Base-by-base conservation (phyloP, 2,329 filamentous ascomycete species). In the Penicillium sp. region DNA sequence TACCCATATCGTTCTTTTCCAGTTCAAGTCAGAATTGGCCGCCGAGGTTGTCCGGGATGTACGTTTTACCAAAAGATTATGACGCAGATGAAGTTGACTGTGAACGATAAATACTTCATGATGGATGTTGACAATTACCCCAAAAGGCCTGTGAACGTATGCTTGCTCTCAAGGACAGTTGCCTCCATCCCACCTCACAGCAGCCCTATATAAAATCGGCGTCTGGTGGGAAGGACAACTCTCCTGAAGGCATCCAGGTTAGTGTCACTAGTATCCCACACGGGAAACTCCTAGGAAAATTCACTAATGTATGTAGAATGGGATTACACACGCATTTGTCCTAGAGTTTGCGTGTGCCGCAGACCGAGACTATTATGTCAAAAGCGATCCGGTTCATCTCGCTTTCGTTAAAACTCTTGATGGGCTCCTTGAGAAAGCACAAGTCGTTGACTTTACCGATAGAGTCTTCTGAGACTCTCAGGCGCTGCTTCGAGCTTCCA, bases 281-380 rank as follows among this genome's bases (percentile, higher is more conserved):
- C 7, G n/a, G 31, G 3, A 5, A 13, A 31, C 27, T 45, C 13
- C 1, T 2, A 23, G 13, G 7, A 15, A 7, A 39, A n/a, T 32
- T 50, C 12, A 40, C 35, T 46, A 7, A 58, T 45, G 18, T 18
- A 16, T 44, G 23, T 49, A 34, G 86, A 77, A 80, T 46, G 86
- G 82, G 0, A 82, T 87, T 48, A 86, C 86, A 0, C 88, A 91
- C 66, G 85, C 79, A 0, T 91, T 91, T 59, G 80, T 91, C 2
- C 79, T 81, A 23, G 82, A 89, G 62, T 91, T 91, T 55, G 79
- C 80, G 10, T 86, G 70, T 23, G 75, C 76, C 18, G 80, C 83
- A 58, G 87, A 91, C 65, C 77, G 87, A 45, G 80, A 85, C 57
- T 90, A 89, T 64, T 91, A 91, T 66, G 71, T 88, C 7, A 71